phyloP scores from a whole-genome alignment of 129 eudicot genomes.

The Centrapalus pauciflorus region DNA sequence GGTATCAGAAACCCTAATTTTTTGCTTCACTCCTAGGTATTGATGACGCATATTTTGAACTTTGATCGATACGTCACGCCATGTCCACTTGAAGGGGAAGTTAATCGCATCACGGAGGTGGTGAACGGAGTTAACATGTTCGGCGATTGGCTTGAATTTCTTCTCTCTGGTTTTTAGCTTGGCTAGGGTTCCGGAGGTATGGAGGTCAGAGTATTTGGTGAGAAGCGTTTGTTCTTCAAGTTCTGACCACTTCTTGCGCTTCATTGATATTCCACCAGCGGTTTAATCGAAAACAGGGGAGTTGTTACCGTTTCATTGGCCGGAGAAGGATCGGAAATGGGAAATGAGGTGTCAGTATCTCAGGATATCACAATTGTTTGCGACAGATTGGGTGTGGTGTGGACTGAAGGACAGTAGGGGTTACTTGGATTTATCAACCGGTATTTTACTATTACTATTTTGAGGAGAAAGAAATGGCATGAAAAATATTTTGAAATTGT shows the following conservation, averaged over 20 bases:
- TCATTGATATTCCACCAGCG: slow-evolving; percentile 34
- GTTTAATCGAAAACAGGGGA: slow-evolving; percentile 14
- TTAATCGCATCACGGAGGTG: slow-evolving; percentile 62
- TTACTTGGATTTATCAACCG: too few relatives aligned
- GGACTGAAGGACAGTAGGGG: too few relatives aligned
- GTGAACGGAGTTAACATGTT: slow-evolving; percentile 71
- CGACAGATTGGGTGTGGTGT: background rate
- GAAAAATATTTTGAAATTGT: too few relatives aligned
- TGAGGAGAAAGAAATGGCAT: too few relatives aligned
- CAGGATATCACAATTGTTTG: background rate
- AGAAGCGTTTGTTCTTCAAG: slow-evolving; percentile 67
- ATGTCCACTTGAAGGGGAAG: slow-evolving; percentile 79
- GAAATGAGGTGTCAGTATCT: background rate
- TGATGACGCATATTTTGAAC: slow-evolving; percentile 96
- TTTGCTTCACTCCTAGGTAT: slow-evolving; percentile 90
- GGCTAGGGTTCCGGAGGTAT: slow-evolving; percentile 50
- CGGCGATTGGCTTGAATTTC: slow-evolving; percentile 87
- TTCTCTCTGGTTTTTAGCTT: slow-evolving; percentile 86
- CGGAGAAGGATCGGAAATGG: background rate
- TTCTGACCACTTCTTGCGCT: slow-evolving; percentile 97
- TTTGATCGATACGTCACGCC: slow-evolving; percentile 89
- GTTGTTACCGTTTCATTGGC: slow-evolving; percentile 8
- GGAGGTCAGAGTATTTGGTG: slow-evolving; percentile 56
- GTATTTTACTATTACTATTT: too few relatives aligned
- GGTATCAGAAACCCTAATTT: slow-evolving; percentile 44